phyloP scores from a whole-genome alignment of 345 rosid genomes.

The Melastoma malabathricum region DNA sequence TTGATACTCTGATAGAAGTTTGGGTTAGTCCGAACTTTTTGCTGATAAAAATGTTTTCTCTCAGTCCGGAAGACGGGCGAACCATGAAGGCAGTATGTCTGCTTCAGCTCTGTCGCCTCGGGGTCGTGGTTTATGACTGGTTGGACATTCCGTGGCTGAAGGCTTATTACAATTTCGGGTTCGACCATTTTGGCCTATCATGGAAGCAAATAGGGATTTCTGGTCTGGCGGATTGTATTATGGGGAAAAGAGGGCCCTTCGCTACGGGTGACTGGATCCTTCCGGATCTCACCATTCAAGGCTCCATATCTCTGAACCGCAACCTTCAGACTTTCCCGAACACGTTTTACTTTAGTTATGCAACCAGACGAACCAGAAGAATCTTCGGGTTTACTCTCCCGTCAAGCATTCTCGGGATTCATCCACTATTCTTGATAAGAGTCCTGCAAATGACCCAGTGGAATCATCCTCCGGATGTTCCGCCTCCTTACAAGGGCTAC shows the following conservation, averaged over 20 bases:
- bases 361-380: conserved; percentile 65
- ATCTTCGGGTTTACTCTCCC: conserved; percentile 60
- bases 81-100: conserved; percentile 57
- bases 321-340: conserved; percentile 52
- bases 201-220: conserved; percentile 58
- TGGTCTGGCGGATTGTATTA: conserved; percentile 53
- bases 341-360: conserved; percentile 91
- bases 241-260: conserved; percentile 79
- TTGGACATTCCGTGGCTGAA: conserved; percentile 78
- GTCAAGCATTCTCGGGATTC: conserved; percentile 60
- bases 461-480: conserved; percentile 47
- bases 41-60: not conserved
- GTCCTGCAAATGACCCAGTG: conserved; percentile 84
- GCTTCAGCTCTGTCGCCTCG: conserved; percentile 72
- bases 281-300: conserved; percentile 90
- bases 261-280: conserved; percentile 85
- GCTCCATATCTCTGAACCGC: conserved; percentile 45
- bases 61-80: conserved; percentile 79
- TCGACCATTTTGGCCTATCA: conserved; percentile 77
- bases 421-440: conserved; percentile 72
- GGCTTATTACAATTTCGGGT: conserved; percentile 80
- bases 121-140: conserved; percentile 87
- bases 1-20: too few species aligned
- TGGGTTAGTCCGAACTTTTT: too few species aligned
- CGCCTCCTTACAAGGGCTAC: conserved; percentile 86